Evolutionary conservation across 2,329 filamentous ascomycete species (phyloP), one percentile per base, ranked within the genome.

Genomic region (Cytospora chrysosperma): DNA sequence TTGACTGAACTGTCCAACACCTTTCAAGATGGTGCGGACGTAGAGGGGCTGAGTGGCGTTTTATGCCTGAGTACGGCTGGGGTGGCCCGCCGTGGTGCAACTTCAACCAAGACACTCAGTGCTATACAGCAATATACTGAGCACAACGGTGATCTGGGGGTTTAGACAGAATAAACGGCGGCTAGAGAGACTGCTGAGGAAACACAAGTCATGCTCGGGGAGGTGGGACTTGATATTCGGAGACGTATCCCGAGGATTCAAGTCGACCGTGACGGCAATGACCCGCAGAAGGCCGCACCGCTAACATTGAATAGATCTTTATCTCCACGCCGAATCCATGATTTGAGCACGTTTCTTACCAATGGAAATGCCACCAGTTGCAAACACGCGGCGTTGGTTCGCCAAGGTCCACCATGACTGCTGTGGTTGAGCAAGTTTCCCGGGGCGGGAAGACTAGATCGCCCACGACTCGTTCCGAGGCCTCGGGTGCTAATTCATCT

Each of bases 391-490:
- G 30, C 26, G 57, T 24, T 34, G 51, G 59, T 9, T 24, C 27
- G 51, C 37, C 59, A 49, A 61, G 59, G 10, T 27, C 51, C 58
- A 47, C 58, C 15, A 34, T 34, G 51, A 34, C 4, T 47, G 24
- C 51, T 47, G 37, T 50, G n/a, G 10, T 55, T 52, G 51, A 61
- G 59, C 58, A 61, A 52, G 26, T 49, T 47, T 30, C 40, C 24
- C 43, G 43, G 43, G n/a, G 13, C n/a, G n/a, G 43, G 43, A n/a
- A n/a, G 37, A n/a, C 37, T n/a, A 40, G 19, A 5, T 40, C 37
- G 17, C n/a, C 7, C 37, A 40, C 37, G 37, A 40, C 37, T 40
- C 37, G 37, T 40, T 40, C 37, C 17, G 34, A 40, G 37, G 4
- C 37, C 37, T 13, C 17, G 13, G 34, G 10, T 2, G 9, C 3